Percentiles rank a stretch among this genome's conserved stretches.
phyloP scores from a whole-genome alignment of 495 filamentous ascomycete genomes.

The Geoglossum glabrum region DNA sequence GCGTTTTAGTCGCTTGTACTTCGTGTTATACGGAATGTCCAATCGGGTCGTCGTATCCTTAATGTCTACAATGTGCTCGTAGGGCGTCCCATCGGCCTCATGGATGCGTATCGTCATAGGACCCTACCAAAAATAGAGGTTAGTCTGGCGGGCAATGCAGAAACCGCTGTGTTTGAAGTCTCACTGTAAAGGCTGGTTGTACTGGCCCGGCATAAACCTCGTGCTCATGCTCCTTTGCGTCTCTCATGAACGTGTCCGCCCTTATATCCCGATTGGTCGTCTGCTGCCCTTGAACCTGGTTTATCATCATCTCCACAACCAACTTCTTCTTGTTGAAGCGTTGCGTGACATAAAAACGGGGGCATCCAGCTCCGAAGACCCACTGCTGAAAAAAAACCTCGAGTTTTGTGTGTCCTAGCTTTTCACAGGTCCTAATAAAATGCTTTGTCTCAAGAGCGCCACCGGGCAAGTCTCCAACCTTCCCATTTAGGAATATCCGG shows the following conservation, averaged over 20 bases:
- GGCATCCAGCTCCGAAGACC: slow-evolving; percentile 74
- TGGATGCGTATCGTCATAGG: slow-evolving; percentile 97
- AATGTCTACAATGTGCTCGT: slow-evolving; percentile 94
- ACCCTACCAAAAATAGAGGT: slow-evolving; percentile 22
- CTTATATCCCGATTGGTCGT: slow-evolving; percentile 29
- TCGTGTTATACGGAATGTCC: slow-evolving; percentile 96
- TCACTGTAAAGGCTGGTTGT: slow-evolving; percentile 54
- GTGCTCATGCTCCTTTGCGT: slow-evolving; percentile 56
- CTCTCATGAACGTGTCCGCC: slow-evolving; percentile 57
- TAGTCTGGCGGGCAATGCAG: not conserved
- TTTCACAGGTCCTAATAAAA: slow-evolving; percentile 70
- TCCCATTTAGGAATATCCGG: slow-evolving; percentile 58
- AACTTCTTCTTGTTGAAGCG: slow-evolving; percentile 96
- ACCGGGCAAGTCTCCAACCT: slow-evolving; percentile 53
- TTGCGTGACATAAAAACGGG: slow-evolving; percentile 63
- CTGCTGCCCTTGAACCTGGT: slow-evolving; percentile 49
- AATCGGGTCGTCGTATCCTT: slow-evolving; percentile 63
- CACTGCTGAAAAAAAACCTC: slow-evolving; percentile 86
- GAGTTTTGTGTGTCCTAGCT: slow-evolving; percentile 61
- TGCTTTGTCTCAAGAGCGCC: slow-evolving; percentile 49
- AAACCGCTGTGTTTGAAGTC: not conserved
- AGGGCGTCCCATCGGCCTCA: slow-evolving; percentile 94
- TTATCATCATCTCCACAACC: slow-evolving; percentile 81
- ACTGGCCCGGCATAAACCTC: slow-evolving; percentile 47
- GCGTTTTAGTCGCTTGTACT: slow-evolving; percentile 93